Evolutionary conservation across 129 eudicot genomes (phyloP).

Genomic region (Scalesia atractyloides): DNA sequence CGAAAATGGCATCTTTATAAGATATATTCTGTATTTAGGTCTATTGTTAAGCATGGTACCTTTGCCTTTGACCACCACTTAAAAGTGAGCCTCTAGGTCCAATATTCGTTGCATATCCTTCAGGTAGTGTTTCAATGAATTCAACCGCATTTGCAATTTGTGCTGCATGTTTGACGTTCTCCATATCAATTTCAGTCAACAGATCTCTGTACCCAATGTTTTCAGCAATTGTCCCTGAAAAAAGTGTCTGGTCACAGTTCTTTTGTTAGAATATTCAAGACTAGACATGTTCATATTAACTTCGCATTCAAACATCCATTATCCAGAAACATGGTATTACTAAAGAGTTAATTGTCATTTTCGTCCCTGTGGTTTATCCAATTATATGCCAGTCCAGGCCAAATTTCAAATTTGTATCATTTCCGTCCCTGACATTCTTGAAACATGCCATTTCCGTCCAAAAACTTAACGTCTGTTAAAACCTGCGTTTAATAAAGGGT

Average conservation of each 20-base stretch:
- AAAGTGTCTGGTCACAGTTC: constrained; percentile 57
- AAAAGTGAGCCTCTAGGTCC: constrained; percentile 90
- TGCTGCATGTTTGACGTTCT: constrained; percentile 71
- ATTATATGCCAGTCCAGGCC: no score
- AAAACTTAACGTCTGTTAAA: no score
- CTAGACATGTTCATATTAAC: not conserved
- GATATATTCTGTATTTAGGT: not conserved
- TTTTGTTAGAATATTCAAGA: constrained; percentile 21
- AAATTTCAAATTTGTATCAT: no score
- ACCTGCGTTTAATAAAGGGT: no score
- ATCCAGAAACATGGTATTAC: not conserved
- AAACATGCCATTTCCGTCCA: no score
- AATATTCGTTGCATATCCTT: constrained; percentile 60
- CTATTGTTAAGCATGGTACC: constrained; percentile 43
- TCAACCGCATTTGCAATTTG: constrained; percentile 90
- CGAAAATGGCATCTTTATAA: not conserved
- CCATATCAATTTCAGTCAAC: constrained; percentile 65
- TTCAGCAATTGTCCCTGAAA: constrained; percentile 90
- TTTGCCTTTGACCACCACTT: constrained; percentile 97
- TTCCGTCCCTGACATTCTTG: no score
- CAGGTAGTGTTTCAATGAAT: constrained; percentile 68
- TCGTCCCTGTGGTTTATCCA: no score
- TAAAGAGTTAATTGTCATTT: no score
- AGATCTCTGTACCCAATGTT: constrained; percentile 91
- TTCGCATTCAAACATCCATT: not conserved